phyloP scores from a whole-genome alignment of 2,329 filamentous ascomycete genomes.

The Huntiella savannae region DNA sequence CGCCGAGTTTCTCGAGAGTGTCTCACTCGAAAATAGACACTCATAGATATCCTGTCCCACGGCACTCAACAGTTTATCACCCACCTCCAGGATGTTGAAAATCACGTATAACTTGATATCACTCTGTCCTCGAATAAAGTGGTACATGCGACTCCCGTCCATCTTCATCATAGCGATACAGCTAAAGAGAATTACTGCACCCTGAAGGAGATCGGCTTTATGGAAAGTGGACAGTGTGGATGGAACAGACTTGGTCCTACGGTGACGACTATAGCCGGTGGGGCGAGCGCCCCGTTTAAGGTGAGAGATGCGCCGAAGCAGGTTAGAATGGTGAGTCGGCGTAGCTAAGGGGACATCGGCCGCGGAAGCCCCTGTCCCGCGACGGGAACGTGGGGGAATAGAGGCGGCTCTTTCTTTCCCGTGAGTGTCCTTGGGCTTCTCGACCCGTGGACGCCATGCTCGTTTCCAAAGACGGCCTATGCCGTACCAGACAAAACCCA shows the following conservation, averaged over 20 bases:
- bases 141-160: constrained; percentile 94
- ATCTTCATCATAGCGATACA: constrained; percentile 73
- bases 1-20: constrained; percentile 67
- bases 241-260: constrained; percentile 63
- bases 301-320: constrained; percentile 10
- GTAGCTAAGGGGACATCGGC: not conserved
- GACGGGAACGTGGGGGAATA: not conserved
- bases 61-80: constrained; percentile 74
- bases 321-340: constrained; percentile 1
- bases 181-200: constrained; percentile 69
- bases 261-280: constrained; percentile 31
- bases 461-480: constrained; percentile 59
- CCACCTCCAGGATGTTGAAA: constrained; percentile 89
- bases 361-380: not conserved
- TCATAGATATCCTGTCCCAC: constrained; percentile 92
- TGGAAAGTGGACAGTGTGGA: constrained; percentile 73
- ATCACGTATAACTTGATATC: constrained; percentile 98
- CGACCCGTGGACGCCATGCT: not conserved
- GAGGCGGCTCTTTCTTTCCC: not conserved
- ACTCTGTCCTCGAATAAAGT: constrained; percentile 87
- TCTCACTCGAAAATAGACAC: constrained; percentile 85
- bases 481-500: constrained; percentile 61
- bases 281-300: constrained; percentile 15
- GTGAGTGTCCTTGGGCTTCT: not conserved
- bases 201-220: constrained; percentile 89